Evolutionary conservation across 2,329 filamentous ascomycete genomes (phyloP).

Genomic region (Aschersonia sp.): DNA sequence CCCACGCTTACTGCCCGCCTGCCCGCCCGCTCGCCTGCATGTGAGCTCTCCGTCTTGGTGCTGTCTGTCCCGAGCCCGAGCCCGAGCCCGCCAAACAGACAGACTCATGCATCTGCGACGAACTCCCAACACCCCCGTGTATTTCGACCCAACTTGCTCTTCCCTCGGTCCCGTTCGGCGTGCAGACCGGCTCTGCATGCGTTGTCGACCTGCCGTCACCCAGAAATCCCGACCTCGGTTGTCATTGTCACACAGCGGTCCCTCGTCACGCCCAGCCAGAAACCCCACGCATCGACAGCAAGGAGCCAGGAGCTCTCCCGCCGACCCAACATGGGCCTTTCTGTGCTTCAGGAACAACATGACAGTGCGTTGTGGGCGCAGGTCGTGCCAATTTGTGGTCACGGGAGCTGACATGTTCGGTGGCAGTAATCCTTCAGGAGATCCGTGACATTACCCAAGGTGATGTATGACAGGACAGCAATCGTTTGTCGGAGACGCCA

Average conservation of each 20-base stretch:
- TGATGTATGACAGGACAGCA: slow-evolving; percentile 44
- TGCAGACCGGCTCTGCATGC: slow-evolving; percentile 1
- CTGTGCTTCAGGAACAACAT: slow-evolving; percentile 72
- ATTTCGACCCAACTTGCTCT: too few relatives aligned
- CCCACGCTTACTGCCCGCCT: too few relatives aligned
- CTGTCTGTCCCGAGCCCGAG: not conserved
- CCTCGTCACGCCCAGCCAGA: not conserved
- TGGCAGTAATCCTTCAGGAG: slow-evolving; percentile 21
- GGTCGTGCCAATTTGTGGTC: not conserved
- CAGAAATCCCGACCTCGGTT: not conserved
- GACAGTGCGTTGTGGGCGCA: slow-evolving; percentile 14
- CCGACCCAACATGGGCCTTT: slow-evolving; percentile 58
- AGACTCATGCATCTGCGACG: too few relatives aligned
- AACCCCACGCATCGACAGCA: not conserved
- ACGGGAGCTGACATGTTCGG: slow-evolving; percentile 1
- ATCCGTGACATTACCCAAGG: slow-evolving; percentile 67
- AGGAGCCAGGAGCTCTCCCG: slow-evolving; percentile 5
- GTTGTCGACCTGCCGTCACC: not conserved
- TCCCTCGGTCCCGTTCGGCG: not conserved
- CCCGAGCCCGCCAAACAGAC: too few relatives aligned
- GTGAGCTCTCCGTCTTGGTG: not conserved
- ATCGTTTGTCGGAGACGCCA: not conserved
- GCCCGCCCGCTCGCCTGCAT: not conserved
- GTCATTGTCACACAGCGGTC: not conserved
- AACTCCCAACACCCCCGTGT: too few relatives aligned